phyloP scores from a whole-genome alignment of 2,329 filamentous ascomycete species.

The Grosmannia clavigera region DNA sequence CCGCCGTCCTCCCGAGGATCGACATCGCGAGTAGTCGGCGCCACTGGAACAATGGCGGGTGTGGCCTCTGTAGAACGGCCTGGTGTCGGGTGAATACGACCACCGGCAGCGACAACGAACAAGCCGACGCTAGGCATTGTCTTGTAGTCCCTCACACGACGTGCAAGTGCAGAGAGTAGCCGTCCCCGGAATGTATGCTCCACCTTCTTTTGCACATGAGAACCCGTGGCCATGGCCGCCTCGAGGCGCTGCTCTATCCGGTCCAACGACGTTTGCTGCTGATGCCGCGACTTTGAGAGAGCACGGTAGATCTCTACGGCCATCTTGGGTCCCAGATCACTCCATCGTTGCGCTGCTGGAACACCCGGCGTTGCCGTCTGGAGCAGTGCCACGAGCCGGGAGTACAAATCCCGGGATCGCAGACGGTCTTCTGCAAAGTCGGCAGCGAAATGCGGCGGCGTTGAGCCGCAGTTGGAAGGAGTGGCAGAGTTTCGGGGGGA shows the following conservation, averaged over 20 bases:
- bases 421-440: constrained; percentile 28
- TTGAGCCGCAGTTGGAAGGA: constrained; percentile 16
- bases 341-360: constrained; percentile 34
- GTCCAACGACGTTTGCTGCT: constrained; percentile 1
- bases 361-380: constrained; percentile 34
- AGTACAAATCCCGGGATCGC: constrained; percentile 37
- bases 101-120: constrained; percentile 42
- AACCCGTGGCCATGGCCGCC: neutral
- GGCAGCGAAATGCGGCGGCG: constrained; percentile 14
- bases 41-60: constrained; percentile 1
- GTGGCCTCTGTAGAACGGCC: constrained; percentile 19
- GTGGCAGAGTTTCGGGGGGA: constrained; percentile 37
- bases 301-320: constrained; percentile 48
- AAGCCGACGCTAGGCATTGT: constrained; percentile 38
- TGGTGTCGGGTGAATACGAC: constrained; percentile 24
- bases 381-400: constrained; percentile 40
- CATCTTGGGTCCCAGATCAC: constrained; percentile 37
- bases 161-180: constrained; percentile 34
- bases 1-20: constrained; percentile 35
- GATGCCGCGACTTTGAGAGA: constrained; percentile 4
- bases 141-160: constrained; percentile 39
- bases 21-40: neutral
- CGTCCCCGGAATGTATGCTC: constrained; percentile 37
- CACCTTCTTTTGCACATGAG: constrained; percentile 23
- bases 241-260: constrained; percentile 9